Percentiles rank a stretch among this genome's conserved stretches.
phyloP scores from a whole-genome alignment of 2,329 filamentous ascomycete species.

The Xylaria sp. region DNA sequence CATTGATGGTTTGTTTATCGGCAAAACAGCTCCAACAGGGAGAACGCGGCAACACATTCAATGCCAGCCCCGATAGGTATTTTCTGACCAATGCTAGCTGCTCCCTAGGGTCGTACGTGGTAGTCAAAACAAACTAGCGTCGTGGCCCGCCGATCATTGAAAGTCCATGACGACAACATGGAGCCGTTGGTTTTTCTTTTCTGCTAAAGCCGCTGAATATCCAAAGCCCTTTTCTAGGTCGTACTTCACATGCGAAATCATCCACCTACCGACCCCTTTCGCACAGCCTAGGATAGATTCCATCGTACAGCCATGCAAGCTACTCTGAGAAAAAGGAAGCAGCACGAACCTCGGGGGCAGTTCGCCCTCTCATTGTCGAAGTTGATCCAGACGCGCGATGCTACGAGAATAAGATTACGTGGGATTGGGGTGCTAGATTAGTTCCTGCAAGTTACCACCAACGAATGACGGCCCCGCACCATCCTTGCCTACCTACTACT shows the following conservation, averaged over 20 bases:
- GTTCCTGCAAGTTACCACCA: constrained; percentile 7
- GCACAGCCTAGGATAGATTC: not conserved
- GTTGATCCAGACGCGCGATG: constrained; percentile 16
- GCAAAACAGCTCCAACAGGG: constrained; percentile 1
- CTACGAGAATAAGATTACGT: constrained; percentile 26
- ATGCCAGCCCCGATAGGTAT: not conserved
- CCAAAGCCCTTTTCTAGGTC: not conserved
- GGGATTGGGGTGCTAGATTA: constrained; percentile 14
- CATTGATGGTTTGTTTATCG: not conserved
- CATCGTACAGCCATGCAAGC: not conserved
- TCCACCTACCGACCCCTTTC: not conserved
- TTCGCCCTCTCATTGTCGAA: constrained; percentile 22
- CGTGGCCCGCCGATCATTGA: constrained; percentile 32
- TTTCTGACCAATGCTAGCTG: constrained; percentile 24
- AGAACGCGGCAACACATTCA: constrained; percentile 4
- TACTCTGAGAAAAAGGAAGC: not conserved
- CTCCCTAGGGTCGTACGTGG: not conserved
- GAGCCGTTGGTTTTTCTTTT: constrained; percentile 14
- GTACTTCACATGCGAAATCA: too few relatives aligned
- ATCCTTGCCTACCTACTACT: too few relatives aligned
- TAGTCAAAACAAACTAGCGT: constrained; percentile 26
- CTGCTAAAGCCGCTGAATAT: not conserved
- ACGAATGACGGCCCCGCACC: constrained; percentile 19
- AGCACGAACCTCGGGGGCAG: constrained; percentile 13
- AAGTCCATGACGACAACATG: constrained; percentile 33